These are phyloP conservation scores for Sesbania bispinosa DNA, from an alignment of 306 rosid species.

Conservation along the genomic window DNA sequence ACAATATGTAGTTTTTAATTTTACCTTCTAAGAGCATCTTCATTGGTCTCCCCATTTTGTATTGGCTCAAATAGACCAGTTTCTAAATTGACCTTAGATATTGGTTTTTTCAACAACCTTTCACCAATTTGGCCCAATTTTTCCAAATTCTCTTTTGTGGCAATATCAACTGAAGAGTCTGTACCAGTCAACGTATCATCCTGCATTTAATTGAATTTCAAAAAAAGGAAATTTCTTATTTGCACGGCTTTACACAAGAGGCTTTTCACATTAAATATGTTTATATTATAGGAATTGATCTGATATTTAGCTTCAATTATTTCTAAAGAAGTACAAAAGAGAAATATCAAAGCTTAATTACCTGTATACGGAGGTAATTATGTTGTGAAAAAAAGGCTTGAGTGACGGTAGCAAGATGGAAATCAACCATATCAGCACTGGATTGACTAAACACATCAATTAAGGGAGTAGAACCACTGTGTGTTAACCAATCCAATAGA, in stretches of 20 bases:
- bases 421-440: conserved; percentile 39
- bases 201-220: background rate
- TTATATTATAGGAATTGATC: too few relatives aligned
- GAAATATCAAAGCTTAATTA: background rate
- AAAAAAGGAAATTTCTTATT: background rate
- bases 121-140: conserved; percentile 33
- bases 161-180: conserved; percentile 35
- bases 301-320: too few relatives aligned
- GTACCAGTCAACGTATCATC: conserved; percentile 40
- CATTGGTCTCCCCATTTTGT: conserved; percentile 29
- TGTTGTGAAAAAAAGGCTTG: conserved; percentile 28
- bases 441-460: conserved; percentile 36
- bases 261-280: too few relatives aligned
- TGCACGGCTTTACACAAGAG: background rate
- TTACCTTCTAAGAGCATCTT: conserved; percentile 42
- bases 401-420: conserved; percentile 29
- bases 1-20: background rate
- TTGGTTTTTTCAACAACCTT: conserved; percentile 36
- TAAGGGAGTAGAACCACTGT: conserved; percentile 27
- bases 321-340: too few relatives aligned
- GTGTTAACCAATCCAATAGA: conserved; percentile 30
- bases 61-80: conserved; percentile 10
- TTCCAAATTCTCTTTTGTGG: conserved; percentile 34
- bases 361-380: conserved; percentile 43
- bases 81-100: conserved; percentile 30